Percentiles rank a stretch among this genome's conserved stretches.
Evolutionary conservation across 768 basidiomycete species (phyloP).

Genomic region (Clathrus columnatus): DNA sequence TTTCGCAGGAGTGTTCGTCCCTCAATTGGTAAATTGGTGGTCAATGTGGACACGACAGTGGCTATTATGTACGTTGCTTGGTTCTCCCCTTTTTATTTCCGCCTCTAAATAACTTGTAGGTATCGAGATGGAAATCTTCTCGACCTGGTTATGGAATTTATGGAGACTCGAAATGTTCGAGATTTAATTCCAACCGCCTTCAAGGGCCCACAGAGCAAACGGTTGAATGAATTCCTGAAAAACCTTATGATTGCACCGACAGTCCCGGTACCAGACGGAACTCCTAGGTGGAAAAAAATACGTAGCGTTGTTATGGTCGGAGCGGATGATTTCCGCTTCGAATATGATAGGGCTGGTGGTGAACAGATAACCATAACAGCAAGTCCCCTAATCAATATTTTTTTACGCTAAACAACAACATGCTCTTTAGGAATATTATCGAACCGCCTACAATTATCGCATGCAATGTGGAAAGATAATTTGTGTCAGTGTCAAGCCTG

Average conservation of each 20-base stretch:
- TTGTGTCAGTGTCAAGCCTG: conserved; percentile 27
- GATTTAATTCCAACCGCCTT: conserved; percentile 9
- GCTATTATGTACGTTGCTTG: conserved; percentile 19
- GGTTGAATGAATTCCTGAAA: conserved; percentile 3
- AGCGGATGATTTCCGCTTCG: neutral
- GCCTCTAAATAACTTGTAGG: neutral
- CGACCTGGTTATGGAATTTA: conserved; percentile 2
- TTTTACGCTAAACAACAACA: no score
- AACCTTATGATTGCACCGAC: neutral
- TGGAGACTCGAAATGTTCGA: neutral
- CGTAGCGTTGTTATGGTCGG: neutral
- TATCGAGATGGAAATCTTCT: conserved; percentile 8
- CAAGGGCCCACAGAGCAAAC: conserved; percentile 8
- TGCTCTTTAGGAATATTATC: conserved; percentile 33
- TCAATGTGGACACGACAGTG: conserved; percentile 21
- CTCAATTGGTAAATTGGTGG: conserved; percentile 16
- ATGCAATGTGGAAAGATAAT: conserved; percentile 27
- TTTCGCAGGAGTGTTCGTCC: conserved; percentile 14
- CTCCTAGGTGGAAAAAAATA: neutral
- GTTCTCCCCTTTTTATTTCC: neutral
- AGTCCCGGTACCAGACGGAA: neutral
- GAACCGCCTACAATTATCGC: conserved; percentile 24
- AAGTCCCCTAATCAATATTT: neutral
- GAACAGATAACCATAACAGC: neutral
- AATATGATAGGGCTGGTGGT: conserved; percentile 1